These are phyloP conservation scores for Rhizopus microsporus DNA, from an alignment of 371 early-diverging fungal species.

Conservation along the genomic window DNA sequence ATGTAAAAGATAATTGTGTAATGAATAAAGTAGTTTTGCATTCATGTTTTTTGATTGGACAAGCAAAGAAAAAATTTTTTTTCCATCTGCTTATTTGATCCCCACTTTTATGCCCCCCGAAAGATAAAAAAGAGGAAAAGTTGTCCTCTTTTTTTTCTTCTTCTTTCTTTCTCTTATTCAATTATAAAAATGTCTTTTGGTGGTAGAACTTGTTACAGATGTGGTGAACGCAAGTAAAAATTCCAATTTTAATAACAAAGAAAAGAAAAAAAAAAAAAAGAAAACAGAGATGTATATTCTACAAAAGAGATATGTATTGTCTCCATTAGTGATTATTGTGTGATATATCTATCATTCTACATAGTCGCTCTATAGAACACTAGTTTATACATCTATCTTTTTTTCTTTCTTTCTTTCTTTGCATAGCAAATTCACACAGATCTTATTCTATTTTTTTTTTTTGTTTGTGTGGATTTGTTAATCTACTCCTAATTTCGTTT, in stretches of 20 bases:
- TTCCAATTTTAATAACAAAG: constrained; percentile 14
- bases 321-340: not conserved
- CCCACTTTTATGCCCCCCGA: constrained; percentile 5
- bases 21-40: not conserved
- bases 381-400: not conserved
- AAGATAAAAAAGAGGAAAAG: constrained; percentile 9
- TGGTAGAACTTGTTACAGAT: constrained; percentile 47
- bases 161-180: constrained; percentile 7
- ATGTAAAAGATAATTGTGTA: not conserved
- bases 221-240: constrained; percentile 54
- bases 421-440: too few relatives aligned
- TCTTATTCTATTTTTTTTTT: too few relatives aligned
- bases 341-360: not conserved
- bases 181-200: constrained; percentile 41
- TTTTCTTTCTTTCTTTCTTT: constrained; percentile 2
- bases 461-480: not conserved
- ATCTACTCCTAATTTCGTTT: not conserved
- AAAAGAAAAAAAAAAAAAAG: too few relatives aligned
- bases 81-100: constrained; percentile 12
- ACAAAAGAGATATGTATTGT: not conserved
- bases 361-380: not conserved
- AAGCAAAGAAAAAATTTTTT: constrained; percentile 7
- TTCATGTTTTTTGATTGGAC: not conserved
- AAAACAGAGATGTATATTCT: too few relatives aligned
- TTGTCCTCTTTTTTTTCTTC: not conserved